Evolutionary conservation across 805 yeast species (phyloP).

Genomic region (Zygoascus ofunaensis): DNA sequence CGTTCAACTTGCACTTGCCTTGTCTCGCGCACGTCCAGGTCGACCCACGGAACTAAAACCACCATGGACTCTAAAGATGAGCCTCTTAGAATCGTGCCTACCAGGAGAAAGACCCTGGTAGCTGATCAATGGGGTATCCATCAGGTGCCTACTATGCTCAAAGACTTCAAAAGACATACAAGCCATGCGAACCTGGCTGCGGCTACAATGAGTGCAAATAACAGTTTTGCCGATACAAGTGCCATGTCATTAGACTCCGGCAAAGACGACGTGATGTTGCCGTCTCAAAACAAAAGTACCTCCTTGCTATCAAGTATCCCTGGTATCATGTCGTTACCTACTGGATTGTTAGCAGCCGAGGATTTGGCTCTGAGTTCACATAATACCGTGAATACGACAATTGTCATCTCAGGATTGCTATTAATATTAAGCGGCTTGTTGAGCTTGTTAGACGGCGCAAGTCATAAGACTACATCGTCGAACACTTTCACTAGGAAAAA

Average conservation of each 20-base stretch:
- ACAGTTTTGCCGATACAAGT: neutral
- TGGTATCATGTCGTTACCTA: conserved; percentile 25
- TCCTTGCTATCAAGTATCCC: conserved; percentile 23
- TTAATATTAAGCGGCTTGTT: conserved; percentile 18
- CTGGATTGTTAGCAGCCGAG: conserved; percentile 22
- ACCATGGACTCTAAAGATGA: conserved; percentile 1
- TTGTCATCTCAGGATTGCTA: conserved; percentile 18
- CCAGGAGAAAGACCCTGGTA: conserved; percentile 21
- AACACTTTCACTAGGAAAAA: neutral
- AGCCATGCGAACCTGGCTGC: conserved; percentile 20
- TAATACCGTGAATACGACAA: conserved; percentile 3
- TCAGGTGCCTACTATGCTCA: conserved; percentile 29
- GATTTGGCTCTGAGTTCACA: conserved; percentile 10
- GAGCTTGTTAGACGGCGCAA: conserved; percentile 10
- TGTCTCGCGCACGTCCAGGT: no score
- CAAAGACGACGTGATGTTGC: neutral
- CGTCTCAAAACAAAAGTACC: neutral
- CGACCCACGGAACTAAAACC: no score
- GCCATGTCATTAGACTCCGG: neutral
- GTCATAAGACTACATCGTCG: conserved; percentile 2
- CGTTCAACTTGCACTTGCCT: no score
- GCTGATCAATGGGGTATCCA: conserved; percentile 30
- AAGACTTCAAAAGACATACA: conserved; percentile 30
- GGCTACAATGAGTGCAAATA: conserved; percentile 3
- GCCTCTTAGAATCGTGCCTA: conserved; percentile 22